Evolutionary conservation across 1,284 basidiomycete species (phyloP).

Genomic region (Chalciporus sp.): DNA sequence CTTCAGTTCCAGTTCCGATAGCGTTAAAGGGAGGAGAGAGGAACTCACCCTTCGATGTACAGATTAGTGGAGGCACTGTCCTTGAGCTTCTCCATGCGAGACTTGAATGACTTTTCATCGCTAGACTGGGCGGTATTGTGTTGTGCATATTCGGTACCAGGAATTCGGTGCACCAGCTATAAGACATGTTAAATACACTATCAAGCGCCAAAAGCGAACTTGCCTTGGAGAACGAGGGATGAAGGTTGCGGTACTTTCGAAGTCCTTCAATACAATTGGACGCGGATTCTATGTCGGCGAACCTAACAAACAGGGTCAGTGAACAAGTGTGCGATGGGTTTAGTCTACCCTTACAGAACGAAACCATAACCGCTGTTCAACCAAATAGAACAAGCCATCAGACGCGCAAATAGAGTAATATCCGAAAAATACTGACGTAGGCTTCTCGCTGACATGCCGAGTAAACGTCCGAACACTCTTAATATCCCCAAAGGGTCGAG

Average conservation of each 20-base stretch:
- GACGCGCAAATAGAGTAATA: background rate
- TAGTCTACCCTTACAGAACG: slow-evolving; percentile 58
- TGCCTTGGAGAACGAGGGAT: slow-evolving; percentile 72
- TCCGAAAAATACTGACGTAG: slow-evolving; percentile 30
- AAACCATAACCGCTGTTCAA: slow-evolving; percentile 72
- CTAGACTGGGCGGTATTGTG: slow-evolving; percentile 21
- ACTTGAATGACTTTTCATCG: slow-evolving; percentile 59
- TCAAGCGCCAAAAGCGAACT: background rate
- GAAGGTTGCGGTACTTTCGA: slow-evolving; percentile 67
- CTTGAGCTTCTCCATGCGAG: slow-evolving; percentile 68
- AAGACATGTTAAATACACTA: background rate
- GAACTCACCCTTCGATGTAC: slow-evolving; percentile 66
- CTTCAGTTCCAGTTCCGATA: slow-evolving; percentile 9
- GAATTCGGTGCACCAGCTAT: slow-evolving; percentile 78
- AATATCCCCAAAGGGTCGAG: slow-evolving; percentile 55
- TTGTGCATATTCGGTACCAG: slow-evolving; percentile 60
- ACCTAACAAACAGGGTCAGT: slow-evolving; percentile 42
- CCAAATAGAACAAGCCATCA: slow-evolving; percentile 5
- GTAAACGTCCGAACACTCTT: slow-evolving; percentile 67
- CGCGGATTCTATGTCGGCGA: slow-evolving; percentile 61
- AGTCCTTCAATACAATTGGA: slow-evolving; percentile 69
- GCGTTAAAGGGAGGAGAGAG: background rate
- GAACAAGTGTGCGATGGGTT: background rate
- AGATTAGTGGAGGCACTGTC: slow-evolving; percentile 68
- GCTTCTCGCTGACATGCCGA: slow-evolving; percentile 59